These are phyloP conservation scores for Fomitopsis pulvina DNA, from an alignment of 768 basidiomycete genomes.

Conservation along the genomic window DNA sequence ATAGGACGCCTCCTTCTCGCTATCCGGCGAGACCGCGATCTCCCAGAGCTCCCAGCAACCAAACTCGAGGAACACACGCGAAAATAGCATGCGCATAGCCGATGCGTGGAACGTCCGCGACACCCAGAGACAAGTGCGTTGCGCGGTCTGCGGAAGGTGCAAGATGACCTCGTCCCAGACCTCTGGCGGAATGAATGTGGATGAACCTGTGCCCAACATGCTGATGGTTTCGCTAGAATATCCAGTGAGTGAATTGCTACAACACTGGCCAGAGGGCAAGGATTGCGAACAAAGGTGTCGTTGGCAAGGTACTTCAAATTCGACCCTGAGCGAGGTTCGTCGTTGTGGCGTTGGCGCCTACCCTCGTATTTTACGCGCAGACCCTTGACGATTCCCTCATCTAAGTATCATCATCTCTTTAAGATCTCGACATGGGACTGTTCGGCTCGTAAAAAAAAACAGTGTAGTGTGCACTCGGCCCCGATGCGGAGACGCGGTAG, in stretches of 20 bases:
- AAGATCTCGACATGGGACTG: constrained; percentile 25
- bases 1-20: not conserved
- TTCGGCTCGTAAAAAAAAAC: constrained; percentile 17
- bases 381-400: too few species aligned
- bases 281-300: too few species aligned
- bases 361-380: too few species aligned
- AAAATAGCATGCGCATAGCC: not conserved
- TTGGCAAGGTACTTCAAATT: too few species aligned
- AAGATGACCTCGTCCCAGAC: not conserved
- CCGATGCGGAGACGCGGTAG: constrained; percentile 28
- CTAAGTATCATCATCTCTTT: too few species aligned
- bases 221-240: too few species aligned
- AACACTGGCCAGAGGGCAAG: too few species aligned
- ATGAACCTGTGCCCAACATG: too few species aligned
- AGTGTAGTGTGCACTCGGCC: constrained; percentile 15
- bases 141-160: not conserved
- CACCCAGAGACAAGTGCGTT: not conserved
- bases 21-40: too few species aligned
- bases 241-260: too few species aligned
- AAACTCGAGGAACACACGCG: not conserved
- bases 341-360: too few species aligned
- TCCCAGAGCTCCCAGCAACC: not conserved
- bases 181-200: not conserved
- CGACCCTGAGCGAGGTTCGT: too few species aligned
- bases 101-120: not conserved